phyloP scores from a whole-genome alignment of 1,139 yeast genomes.

The Pichia sp. region DNA sequence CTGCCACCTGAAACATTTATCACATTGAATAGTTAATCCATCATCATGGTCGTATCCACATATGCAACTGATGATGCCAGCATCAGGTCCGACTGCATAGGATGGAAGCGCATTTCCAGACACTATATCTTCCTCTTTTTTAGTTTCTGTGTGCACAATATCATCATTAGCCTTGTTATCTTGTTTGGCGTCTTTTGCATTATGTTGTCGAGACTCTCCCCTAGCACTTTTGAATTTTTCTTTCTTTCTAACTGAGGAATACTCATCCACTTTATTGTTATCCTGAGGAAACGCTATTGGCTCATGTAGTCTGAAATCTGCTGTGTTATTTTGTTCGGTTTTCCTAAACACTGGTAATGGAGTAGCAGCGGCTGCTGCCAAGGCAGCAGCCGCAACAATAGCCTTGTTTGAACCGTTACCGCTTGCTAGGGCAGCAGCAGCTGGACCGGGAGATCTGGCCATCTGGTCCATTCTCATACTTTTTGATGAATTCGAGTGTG shows the following conservation, averaged over 20 bases:
- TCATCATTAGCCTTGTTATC: not conserved
- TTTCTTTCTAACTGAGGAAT: not conserved
- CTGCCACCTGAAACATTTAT: slow-evolving; percentile 88
- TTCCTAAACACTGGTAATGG: slow-evolving; percentile 47
- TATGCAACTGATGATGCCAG: slow-evolving; percentile 84
- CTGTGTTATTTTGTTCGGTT: not conserved
- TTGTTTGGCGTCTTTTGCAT: not conserved
- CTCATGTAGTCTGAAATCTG: not conserved
- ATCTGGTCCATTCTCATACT: slow-evolving; percentile 7
- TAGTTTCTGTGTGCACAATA: not conserved
- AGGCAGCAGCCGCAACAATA: slow-evolving; percentile 64
- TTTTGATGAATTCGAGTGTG: not conserved
- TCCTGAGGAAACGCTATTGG: not conserved
- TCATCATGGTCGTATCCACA: slow-evolving; percentile 90
- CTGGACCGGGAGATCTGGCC: slow-evolving; percentile 45
- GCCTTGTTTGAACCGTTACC: slow-evolving; percentile 40
- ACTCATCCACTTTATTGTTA: not conserved
- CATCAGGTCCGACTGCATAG: slow-evolving; percentile 69
- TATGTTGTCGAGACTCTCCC: not conserved
- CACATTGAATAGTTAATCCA: slow-evolving; percentile 93
- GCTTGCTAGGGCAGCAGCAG: slow-evolving; percentile 43
- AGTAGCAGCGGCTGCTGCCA: slow-evolving; percentile 67
- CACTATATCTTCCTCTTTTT: not conserved
- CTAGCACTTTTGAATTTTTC: not conserved
- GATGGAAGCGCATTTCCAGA: slow-evolving; percentile 23